Evolutionary conservation across 1,284 basidiomycete genomes (phyloP).

Genomic region (Mycosarcoma mackinlayi): DNA sequence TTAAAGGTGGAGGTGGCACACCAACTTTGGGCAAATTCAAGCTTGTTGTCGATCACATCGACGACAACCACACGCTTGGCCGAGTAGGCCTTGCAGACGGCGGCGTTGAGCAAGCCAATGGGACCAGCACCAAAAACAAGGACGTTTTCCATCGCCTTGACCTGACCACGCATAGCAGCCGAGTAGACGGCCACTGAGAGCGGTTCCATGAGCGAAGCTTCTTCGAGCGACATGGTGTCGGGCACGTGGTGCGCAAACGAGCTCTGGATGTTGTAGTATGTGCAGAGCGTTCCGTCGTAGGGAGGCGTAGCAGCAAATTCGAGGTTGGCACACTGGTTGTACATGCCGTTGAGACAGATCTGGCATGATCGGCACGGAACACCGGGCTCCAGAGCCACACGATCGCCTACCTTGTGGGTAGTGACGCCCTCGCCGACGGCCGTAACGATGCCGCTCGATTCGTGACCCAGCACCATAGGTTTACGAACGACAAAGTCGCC

Average conservation of each 20-base stretch:
- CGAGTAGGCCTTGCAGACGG: conserved; percentile 81
- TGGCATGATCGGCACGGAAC: conserved; percentile 78
- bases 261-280: conserved; percentile 71
- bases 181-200: conserved; percentile 91
- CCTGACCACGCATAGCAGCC: conserved; percentile 79
- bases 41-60: conserved; percentile 81
- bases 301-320: conserved; percentile 89
- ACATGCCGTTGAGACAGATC: conserved; percentile 64
- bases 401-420: conserved; percentile 81
- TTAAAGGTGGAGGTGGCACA: conserved; percentile 86
- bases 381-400: conserved; percentile 88
- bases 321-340: conserved; percentile 74
- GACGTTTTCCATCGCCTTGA: conserved; percentile 71
- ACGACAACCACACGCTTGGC: conserved; percentile 65
- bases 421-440: conserved; percentile 79
- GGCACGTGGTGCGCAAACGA: conserved; percentile 68
- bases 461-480: conserved; percentile 81
- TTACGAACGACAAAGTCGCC: conserved; percentile 79
- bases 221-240: conserved; percentile 69
- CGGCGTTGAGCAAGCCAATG: conserved; percentile 90
- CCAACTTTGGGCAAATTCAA: conserved; percentile 87
- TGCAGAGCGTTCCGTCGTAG: conserved; percentile 84
- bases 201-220: conserved; percentile 83
- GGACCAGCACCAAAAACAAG: conserved; percentile 86
- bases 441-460: conserved; percentile 73